Conservation (phyloP, 345 rosid species). For the Punica granatum region DNA sequence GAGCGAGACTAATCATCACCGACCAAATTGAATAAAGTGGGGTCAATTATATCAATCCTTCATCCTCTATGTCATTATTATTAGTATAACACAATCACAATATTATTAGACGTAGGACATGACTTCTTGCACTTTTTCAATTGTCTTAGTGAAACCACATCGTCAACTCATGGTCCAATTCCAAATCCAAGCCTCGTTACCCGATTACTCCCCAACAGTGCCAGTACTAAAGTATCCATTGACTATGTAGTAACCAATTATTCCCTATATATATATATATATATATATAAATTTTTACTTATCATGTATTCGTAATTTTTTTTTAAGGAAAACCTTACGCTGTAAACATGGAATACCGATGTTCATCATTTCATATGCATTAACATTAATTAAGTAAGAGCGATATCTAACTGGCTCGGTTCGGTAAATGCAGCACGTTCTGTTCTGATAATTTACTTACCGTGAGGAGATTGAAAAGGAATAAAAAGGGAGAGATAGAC, state of each 20-base stretch:
- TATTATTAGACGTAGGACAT: not conserved
- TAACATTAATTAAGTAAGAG: too few species aligned
- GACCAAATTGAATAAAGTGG: not conserved
- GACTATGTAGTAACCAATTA: too few species aligned
- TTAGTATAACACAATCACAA: not conserved
- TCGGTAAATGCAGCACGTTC: too few species aligned
- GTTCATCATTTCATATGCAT: too few species aligned
- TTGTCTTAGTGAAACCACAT: not conserved
- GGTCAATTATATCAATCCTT: not conserved
- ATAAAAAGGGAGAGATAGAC: not conserved
- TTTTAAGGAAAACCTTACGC: too few species aligned
- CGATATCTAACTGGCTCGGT: too few species aligned
- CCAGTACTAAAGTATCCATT: too few species aligned
- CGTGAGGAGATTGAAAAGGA: not conserved
- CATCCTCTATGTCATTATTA: not conserved
- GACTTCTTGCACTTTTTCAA: not conserved
- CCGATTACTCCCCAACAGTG: not conserved
- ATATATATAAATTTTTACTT: too few species aligned
- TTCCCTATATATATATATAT: too few species aligned
- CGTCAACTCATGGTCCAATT: not conserved
- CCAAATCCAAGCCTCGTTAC: not conserved
- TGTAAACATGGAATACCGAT: too few species aligned
- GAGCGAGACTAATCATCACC: constrained; percentile 2
- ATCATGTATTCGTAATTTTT: too few species aligned
- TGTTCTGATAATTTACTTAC: not conserved